These are phyloP conservation scores for Neurospora terricola DNA, from an alignment of 495 filamentous ascomycete genomes.

Conservation along the genomic window DNA sequence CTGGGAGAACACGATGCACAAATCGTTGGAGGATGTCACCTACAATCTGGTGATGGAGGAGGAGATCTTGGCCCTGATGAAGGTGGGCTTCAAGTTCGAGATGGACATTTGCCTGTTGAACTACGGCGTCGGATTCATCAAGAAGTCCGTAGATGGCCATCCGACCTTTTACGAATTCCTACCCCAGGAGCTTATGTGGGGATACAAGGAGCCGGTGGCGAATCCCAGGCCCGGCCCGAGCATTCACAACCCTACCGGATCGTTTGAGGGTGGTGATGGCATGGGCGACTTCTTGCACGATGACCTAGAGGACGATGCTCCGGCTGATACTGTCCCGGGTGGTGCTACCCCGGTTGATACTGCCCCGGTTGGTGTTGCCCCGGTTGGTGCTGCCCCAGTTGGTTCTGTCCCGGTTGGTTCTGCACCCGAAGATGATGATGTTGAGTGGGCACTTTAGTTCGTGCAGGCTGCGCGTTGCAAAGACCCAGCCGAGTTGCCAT, in stretches of 20 bases:
- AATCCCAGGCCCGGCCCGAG: constrained; percentile 27
- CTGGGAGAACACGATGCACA: constrained; percentile 19
- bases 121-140: constrained; percentile 47
- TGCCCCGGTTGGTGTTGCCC: neutral
- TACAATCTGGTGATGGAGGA: constrained; percentile 23
- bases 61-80: constrained; percentile 48
- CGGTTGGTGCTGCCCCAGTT: neutral
- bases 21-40: constrained; percentile 4
- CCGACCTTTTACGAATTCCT: constrained; percentile 52
- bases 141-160: constrained; percentile 48
- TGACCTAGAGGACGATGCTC: neutral
- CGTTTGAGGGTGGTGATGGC: constrained; percentile 10
- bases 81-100: constrained; percentile 69
- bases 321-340: neutral
- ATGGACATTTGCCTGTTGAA: constrained; percentile 52
- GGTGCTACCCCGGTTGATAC: neutral
- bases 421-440: neutral
- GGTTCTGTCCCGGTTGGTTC: neutral
- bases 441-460: neutral
- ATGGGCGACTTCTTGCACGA: constrained; percentile 1
- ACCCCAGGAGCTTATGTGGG: constrained; percentile 61
- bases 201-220: constrained; percentile 48
- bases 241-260: constrained; percentile 13
- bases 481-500: neutral
- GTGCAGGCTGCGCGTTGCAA: neutral